Percentiles rank a stretch among this genome's conserved stretches.
Conservation (phyloP, 768 basidiomycete genomes). For the Amanita rubescens region DNA sequence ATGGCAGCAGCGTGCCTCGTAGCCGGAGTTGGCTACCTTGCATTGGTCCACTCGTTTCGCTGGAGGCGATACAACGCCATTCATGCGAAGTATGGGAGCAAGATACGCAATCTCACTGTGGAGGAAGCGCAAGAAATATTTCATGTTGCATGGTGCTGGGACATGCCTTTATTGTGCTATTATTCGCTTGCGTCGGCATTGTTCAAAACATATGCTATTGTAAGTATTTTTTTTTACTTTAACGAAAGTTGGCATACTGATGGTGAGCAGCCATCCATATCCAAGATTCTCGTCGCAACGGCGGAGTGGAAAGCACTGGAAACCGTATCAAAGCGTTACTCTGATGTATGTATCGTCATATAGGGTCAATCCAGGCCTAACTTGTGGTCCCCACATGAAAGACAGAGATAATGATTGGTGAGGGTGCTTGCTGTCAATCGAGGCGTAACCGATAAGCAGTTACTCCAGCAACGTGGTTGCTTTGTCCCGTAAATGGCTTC, state of each 20-base stretch:
- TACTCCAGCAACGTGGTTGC: neutral
- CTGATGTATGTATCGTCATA: conserved; percentile 32
- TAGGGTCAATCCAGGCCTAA: neutral
- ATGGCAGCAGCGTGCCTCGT: neutral
- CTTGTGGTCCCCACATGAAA: neutral
- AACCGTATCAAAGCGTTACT: conserved; percentile 34
- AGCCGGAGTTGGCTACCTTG: conserved; percentile 14
- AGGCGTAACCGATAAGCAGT: neutral
- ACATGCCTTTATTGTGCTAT: conserved; percentile 37
- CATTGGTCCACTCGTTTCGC: conserved; percentile 29
- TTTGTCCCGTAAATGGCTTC: conserved; percentile 6
- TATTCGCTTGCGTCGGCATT: conserved; percentile 39
- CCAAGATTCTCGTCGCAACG: conserved; percentile 33
- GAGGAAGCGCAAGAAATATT: conserved; percentile 40
- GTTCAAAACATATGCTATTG: conserved; percentile 47
- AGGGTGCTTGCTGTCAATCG: too few species aligned
- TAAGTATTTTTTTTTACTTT: conserved; percentile 8
- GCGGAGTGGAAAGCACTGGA: conserved; percentile 29
- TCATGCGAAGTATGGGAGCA: conserved; percentile 29
- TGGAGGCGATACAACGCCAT: conserved; percentile 36
- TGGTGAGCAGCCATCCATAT: conserved; percentile 35
- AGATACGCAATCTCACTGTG: conserved; percentile 26
- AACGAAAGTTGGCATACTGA: neutral
- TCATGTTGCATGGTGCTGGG: conserved; percentile 26
- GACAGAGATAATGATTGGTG: too few species aligned